Evolutionary conservation across 1,284 basidiomycete genomes (phyloP).

Genomic region (Jaminaea rosea): DNA sequence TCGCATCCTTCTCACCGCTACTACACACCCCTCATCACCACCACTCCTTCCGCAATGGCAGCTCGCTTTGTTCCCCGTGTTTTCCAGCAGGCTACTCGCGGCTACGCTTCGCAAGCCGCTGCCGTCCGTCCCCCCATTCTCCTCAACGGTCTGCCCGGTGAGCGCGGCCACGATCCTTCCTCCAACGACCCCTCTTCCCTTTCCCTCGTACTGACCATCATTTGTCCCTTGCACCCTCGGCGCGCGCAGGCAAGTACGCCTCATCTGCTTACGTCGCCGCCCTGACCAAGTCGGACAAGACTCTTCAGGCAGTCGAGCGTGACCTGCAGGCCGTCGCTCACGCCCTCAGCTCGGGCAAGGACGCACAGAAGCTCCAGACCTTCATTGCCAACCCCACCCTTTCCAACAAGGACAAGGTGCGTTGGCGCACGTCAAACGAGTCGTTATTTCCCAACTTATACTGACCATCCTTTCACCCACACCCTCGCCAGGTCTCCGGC

Average conservation of each 20-base stretch:
- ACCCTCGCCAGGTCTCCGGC: too few relatives aligned
- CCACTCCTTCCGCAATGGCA: slow-evolving; percentile 3
- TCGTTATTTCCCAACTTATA: too few relatives aligned
- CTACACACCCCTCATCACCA: too few relatives aligned
- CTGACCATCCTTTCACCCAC: too few relatives aligned
- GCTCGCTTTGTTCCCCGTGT: slow-evolving; percentile 13
- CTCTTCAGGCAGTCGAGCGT: slow-evolving; percentile 47
- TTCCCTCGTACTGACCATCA: not conserved
- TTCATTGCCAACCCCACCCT: slow-evolving; percentile 85
- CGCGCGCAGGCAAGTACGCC: slow-evolving; percentile 77
- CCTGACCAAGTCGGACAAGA: slow-evolving; percentile 58
- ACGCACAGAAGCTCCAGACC: slow-evolving; percentile 56
- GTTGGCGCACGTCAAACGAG: too few relatives aligned
- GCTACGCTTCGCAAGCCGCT: slow-evolving; percentile 41
- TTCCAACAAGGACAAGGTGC: slow-evolving; percentile 67
- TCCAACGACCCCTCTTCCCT: not conserved
- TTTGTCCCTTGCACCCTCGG: not conserved
- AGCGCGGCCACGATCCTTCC: not conserved
- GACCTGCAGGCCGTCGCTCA: slow-evolving; percentile 58
- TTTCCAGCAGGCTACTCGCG: slow-evolving; percentile 28
- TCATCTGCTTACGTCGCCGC: slow-evolving; percentile 87
- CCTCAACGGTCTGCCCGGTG: slow-evolving; percentile 42
- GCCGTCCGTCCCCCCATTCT: slow-evolving; percentile 31
- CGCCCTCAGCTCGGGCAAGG: slow-evolving; percentile 31
- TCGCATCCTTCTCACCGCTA: too few relatives aligned